Base-by-base conservation (phyloP, 129 eudicot species). In the Arctium lappa region DNA sequence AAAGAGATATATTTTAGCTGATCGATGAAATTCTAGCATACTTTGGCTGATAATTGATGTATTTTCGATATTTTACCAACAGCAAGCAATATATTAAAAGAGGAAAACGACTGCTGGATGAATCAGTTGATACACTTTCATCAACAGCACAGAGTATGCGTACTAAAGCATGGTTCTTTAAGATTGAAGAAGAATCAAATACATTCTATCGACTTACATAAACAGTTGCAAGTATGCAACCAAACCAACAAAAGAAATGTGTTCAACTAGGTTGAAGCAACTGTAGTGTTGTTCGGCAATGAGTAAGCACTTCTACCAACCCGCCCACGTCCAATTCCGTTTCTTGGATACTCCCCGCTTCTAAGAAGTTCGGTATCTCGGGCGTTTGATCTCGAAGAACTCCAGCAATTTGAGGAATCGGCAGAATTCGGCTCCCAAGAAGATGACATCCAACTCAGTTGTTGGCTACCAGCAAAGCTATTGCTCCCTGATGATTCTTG, bases 401-500 rank as follows among this genome's bases (percentile, higher is more conserved):
- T 88, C 88, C 88, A 90, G n/a, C 94, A 80, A 39, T 90, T 93
- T 4, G 94, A 87, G 5, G 98, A 95, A 80, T 95, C 98, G 29
- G 87, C 97, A 4, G 97, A 95, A 83, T 89, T 95, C 4, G 97
- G 97, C 68, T 95, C 99, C 97, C 97, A 93, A 3, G 92, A 80
- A 38, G 99, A 93, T 0, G 97, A 89, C 76, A 89, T 70, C 97
- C 97, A 84, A 46, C 87, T 84, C 84, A 84, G 31, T 65, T 84
- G 87, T 44, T 84, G 97, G 39, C 92, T 80, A 42, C 97, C 91
- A 3, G 87, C 92, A 78, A 83, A 85, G 73, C 98, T 96, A 70
- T 93, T 96, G 81, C 99, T 93, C 8, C 97, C 98, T 0, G 95
- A 93, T n/a, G 98, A 93, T 83, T 96, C 98, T 73, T 87, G 88